These are phyloP conservation scores for Solanum hybrid DNA, from an alignment of 305 asterid genomes.

Conservation along the genomic window DNA sequence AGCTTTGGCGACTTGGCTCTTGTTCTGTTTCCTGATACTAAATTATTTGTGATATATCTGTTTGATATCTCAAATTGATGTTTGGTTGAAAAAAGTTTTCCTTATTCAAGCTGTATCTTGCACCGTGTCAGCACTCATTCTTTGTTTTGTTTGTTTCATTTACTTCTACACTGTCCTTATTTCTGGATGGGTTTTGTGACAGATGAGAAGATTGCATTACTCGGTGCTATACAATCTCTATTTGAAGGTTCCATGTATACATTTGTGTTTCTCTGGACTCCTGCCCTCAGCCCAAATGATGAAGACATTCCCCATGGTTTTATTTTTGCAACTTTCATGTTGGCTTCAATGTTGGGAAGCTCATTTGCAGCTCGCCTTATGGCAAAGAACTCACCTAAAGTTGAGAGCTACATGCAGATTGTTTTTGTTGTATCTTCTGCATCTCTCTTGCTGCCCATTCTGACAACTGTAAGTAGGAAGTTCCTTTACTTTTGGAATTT, in stretches of 20 bases:
- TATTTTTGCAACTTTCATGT: constrained; percentile 90
- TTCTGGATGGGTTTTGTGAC: constrained; percentile 22
- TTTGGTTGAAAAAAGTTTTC: background rate
- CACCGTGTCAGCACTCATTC: background rate
- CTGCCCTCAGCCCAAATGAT: constrained; percentile 91
- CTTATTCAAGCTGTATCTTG: background rate
- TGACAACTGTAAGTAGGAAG: constrained; percentile 45
- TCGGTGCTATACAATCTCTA: constrained; percentile 95
- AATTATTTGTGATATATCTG: background rate
- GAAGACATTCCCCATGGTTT: constrained; percentile 97
- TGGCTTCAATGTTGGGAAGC: constrained; percentile 98
- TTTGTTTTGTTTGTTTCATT: constrained; percentile 1
- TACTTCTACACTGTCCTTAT: constrained; percentile 9
- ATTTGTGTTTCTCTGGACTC: constrained; percentile 96
- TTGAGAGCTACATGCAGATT: constrained; percentile 91
- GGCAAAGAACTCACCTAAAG: constrained; percentile 66
- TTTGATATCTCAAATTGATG: background rate
- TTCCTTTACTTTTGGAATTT: background rate
- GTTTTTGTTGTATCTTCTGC: constrained; percentile 77
- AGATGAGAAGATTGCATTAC: constrained; percentile 95
- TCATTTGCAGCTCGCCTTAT: constrained; percentile 81
- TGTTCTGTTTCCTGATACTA: background rate
- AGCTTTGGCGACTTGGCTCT: background rate
- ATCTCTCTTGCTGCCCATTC: constrained; percentile 71
- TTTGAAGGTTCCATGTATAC: constrained; percentile 99